Percentiles rank a stretch among this genome's conserved stretches.
Evolutionary conservation across 352 stramenopile species (phyloP).

Genomic region (Globisporangium uncinulatum): DNA sequence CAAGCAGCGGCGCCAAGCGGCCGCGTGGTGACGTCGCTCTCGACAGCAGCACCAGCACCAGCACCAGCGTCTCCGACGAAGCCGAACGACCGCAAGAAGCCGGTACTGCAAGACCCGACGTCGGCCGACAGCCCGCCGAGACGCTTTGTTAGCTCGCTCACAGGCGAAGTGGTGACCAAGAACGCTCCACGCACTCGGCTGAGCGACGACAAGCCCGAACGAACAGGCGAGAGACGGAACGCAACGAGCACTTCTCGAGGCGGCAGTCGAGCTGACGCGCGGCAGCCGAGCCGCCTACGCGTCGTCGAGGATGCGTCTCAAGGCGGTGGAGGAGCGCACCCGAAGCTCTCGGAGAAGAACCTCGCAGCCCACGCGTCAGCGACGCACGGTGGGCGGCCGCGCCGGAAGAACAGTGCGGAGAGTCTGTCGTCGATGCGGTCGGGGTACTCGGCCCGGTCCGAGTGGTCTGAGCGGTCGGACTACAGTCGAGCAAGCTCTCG

Average conservation of each 20-base stretch:
- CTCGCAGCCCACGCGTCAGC: conserved; percentile 7
- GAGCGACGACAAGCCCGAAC: conserved; percentile 9
- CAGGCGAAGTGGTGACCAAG: conserved; percentile 19
- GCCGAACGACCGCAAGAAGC: conserved; percentile 11
- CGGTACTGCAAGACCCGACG: not conserved
- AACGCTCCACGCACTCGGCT: conserved; percentile 3
- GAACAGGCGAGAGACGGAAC: not conserved
- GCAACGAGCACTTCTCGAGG: not conserved
- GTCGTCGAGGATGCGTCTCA: conserved; percentile 18
- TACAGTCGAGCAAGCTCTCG: conserved; percentile 9
- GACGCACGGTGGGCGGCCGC: conserved; percentile 21
- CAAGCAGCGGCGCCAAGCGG: conserved; percentile 10
- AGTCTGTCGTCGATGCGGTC: conserved; percentile 47
- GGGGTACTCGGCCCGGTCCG: conserved; percentile 21
- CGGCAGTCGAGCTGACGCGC: conserved; percentile 8
- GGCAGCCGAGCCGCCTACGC: conserved; percentile 15
- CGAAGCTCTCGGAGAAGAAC: conserved; percentile 14
- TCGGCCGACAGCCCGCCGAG: not conserved
- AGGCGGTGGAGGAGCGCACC: conserved; percentile 9
- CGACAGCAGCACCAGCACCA: not conserved
- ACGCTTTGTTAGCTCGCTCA: conserved; percentile 32
- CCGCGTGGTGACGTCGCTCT: conserved; percentile 20
- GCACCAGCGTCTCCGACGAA: conserved; percentile 6
- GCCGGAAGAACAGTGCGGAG: conserved; percentile 50
- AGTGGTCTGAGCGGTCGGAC: conserved; percentile 19